These are phyloP conservation scores for Letharia lupina DNA, from an alignment of 495 filamentous ascomycete species.

Conservation along the genomic window DNA sequence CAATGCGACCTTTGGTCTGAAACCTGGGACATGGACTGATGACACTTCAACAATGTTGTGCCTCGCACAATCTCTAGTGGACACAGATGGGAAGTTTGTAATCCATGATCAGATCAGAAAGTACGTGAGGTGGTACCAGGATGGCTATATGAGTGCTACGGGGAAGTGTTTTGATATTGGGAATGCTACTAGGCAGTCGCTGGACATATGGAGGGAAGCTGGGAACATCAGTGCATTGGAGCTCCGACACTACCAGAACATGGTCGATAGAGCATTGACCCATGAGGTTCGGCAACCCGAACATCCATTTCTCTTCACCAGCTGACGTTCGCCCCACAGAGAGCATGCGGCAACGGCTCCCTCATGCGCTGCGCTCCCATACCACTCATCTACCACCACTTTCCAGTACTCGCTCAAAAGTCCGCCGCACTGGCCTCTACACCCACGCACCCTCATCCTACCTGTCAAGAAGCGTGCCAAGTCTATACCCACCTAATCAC, in stretches of 20 bases:
- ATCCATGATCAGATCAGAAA: conserved; percentile 29
- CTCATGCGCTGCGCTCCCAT: conserved; percentile 41
- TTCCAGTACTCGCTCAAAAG: conserved; percentile 23
- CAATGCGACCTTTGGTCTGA: conserved; percentile 25
- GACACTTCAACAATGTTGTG: conserved; percentile 43
- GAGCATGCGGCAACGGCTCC: conserved; percentile 37
- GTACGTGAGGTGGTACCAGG: conserved; percentile 34
- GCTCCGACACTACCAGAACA: conserved; percentile 11
- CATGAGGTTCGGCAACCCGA: not conserved
- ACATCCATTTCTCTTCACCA: not conserved
- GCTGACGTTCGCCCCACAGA: conserved; percentile 16
- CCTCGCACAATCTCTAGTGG: conserved; percentile 36
- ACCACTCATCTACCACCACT: conserved; percentile 28
- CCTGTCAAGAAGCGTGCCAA: conserved; percentile 37
- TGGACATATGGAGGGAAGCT: conserved; percentile 30
- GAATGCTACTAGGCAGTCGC: conserved; percentile 29
- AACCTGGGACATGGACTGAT: conserved; percentile 39
- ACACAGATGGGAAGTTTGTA: conserved; percentile 27
- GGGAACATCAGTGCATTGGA: conserved; percentile 15
- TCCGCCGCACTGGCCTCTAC: conserved; percentile 28
- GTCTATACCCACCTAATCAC: conserved; percentile 33
- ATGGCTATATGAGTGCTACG: conserved; percentile 35
- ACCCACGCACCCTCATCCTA: conserved; percentile 36
- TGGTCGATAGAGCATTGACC: conserved; percentile 16
- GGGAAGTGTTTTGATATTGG: conserved; percentile 38